Evolutionary conservation across 169 alveolate species (phyloP), one percentile per base, ranked within the genome.

Genomic region (Plasmodium vinckei): DNA sequence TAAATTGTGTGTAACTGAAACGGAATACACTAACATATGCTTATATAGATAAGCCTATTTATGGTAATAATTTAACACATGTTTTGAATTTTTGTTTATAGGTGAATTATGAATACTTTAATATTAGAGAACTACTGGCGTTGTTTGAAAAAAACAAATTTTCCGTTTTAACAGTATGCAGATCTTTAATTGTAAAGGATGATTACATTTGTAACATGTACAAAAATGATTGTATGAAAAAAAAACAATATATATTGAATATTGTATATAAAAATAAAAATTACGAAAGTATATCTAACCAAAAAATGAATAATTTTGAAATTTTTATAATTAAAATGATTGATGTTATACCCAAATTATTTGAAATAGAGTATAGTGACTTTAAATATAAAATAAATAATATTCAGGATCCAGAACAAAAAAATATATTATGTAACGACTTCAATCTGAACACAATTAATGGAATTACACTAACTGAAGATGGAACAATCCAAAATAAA

Each of bases 241-340:
- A 67, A 56, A 79, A 71, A 65, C 65, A 49, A 67, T 67, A 19
- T 64, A 51, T 79, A 65, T 46, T 57, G 39, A 67, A 53, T 27
- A 79, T 79, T 65, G 77, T 79, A 27, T 79, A 79, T 47, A 79
- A 68, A 46, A 79, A 65, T 67, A 79, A 79, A 53, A 51, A 79
- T 79, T 79, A 79, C 25, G 51, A 64, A 54, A 79, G 84, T 54
- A 67, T 79, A 60, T 54, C 69, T 25, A 79, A 79, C 57, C 89
- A 79, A n/a, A 79, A 79, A 53, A 79, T 79, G 89, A 79, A 79
- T 54, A 79, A 79, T 79, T 79, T 65, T 67, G 89, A 79, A 79
- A 79, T 79, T 65, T 79, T 79, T 49, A 79, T 79, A 33, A 65
- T 79, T 13, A 79, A 79, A 65, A 54, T 79, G n/a, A 79, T 79